Base-by-base conservation (phyloP, 1,284 basidiomycete genomes). In the Ganoderma lingzhi region DNA sequence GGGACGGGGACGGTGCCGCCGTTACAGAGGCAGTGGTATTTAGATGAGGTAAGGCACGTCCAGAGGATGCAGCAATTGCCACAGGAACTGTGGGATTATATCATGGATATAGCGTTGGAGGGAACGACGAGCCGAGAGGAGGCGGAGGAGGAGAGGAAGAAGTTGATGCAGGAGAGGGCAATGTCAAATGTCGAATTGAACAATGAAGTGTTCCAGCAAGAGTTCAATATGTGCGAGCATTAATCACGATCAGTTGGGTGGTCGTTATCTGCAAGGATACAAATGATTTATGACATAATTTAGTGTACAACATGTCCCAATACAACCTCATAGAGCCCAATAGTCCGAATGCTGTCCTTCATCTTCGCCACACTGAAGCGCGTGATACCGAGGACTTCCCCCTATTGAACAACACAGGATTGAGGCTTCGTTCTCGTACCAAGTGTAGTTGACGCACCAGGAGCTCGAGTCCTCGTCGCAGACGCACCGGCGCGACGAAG, bases 311-410 rank as follows among this genome's bases (percentile, higher is more conserved):
- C 70, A 71, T 51, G 67, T 63, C 60, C 35, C 19, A 14, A 53
- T 70, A 70, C 53, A 64, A 68, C 41, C 61, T 75, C 78, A 86
- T 67, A 87, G 74, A 4, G 87, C 85, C 15, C 82, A 91, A 91
- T 53, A 91, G 74, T 99, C 76, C 99, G 88, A 1, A 99, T 97
- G 76, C 96, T 98, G 83, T 99, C 98, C 84, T 99, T 99, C 96
- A 99, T 99, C 84, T 99, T 99, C 32, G 97, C 96, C n/a, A 99
- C 97, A 80, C 98, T 98, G 82, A 99, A 99, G 30, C 98, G 93
- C 10, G 98, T 99, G 81, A 99, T 99, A 67, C 98, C 98, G 66
- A 99, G 84, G 6, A 99, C 96, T 81, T 99, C 97, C 66, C 98
- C 98, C 94, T 96, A 74, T n/a, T 32, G 5, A 3, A 45, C 35